Evolutionary conservation across 2,329 filamentous ascomycete genomes (phyloP).

Genomic region (Magnaporthiopsis poae): DNA sequence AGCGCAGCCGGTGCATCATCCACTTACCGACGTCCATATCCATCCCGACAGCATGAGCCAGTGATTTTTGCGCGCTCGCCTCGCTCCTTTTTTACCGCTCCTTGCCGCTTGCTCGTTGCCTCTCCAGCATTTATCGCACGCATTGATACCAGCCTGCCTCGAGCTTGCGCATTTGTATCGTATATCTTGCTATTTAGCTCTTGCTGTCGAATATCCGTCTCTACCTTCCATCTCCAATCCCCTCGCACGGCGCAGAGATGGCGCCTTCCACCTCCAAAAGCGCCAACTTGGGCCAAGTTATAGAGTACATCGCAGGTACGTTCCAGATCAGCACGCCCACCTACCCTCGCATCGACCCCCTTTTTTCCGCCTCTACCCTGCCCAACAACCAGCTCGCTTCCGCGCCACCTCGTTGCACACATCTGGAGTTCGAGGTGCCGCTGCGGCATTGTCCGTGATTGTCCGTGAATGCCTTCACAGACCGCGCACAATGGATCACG

Average conservation of each 20-base stretch:
- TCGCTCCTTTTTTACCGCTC: slow-evolving; percentile 4
- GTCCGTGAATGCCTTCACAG: background rate
- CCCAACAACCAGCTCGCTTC: background rate
- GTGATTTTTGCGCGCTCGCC: background rate
- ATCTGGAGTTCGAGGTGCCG: background rate
- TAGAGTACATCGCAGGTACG: slow-evolving; percentile 91
- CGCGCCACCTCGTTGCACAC: background rate
- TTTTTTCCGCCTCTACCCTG: background rate
- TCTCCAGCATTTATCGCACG: background rate
- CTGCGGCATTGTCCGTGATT: background rate
- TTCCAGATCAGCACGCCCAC: slow-evolving; percentile 12
- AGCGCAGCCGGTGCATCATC: background rate
- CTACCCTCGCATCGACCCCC: background rate
- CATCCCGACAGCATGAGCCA: background rate
- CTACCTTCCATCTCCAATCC: background rate
- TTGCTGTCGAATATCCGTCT: background rate
- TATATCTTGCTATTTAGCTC: background rate
- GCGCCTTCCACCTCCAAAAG: slow-evolving; percentile 36
- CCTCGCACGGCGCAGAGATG: slow-evolving; percentile 27
- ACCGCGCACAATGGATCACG: background rate
- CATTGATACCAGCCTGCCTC: background rate
- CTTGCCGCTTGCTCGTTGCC: background rate
- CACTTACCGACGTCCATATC: background rate
- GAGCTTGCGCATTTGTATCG: background rate
- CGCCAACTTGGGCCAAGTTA: slow-evolving; percentile 71